A percentile compares a stretch with the other conserved stretches of the same genome.
Conservation (phyloP, 441 rosid species). For the Arabidopsis lyrata region DNA sequence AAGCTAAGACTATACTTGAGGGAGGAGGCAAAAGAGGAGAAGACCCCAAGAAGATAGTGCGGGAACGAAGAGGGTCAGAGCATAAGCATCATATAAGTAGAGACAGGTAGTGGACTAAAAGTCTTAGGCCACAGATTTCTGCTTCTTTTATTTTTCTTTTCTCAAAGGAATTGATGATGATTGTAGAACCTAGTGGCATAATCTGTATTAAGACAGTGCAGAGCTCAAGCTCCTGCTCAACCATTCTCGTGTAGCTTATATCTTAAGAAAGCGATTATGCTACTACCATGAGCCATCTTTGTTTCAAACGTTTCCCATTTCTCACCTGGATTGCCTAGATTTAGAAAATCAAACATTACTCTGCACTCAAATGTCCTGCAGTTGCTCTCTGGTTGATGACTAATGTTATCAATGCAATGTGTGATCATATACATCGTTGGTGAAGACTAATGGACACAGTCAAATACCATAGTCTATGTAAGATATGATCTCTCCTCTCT, state of each 20-base stretch:
- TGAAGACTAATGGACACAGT: too few relatives aligned
- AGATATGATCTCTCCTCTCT: too few relatives aligned
- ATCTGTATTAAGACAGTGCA: slow-evolving; percentile 33
- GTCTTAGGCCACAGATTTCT: slow-evolving; percentile 36
- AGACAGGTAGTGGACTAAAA: slow-evolving; percentile 54
- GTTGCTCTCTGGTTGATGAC: neutral
- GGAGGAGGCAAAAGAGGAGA: slow-evolving; percentile 49
- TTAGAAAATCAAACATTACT: neutral
- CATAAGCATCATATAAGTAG: slow-evolving; percentile 54
- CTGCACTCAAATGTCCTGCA: too few relatives aligned
- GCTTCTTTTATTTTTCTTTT: slow-evolving; percentile 7
- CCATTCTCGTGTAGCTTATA: slow-evolving; percentile 20
- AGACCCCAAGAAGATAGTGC: slow-evolving; percentile 41
- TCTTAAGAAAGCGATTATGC: slow-evolving; percentile 21
- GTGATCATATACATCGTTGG: slow-evolving; percentile 18
- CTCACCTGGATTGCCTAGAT: too few relatives aligned
- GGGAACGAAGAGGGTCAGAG: slow-evolving; percentile 52
- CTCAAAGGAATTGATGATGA: slow-evolving; percentile 34
- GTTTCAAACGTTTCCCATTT: neutral
- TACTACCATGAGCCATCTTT: slow-evolving; percentile 13
- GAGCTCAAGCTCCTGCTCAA: slow-evolving; percentile 44
- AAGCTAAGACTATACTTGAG: slow-evolving; percentile 45
- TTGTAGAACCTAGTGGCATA: slow-evolving; percentile 35
- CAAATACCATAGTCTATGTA: too few relatives aligned
- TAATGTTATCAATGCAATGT: slow-evolving; percentile 22